Conservation (phyloP, 129 eudicot genomes). For the Pittosporum tobira region DNA sequence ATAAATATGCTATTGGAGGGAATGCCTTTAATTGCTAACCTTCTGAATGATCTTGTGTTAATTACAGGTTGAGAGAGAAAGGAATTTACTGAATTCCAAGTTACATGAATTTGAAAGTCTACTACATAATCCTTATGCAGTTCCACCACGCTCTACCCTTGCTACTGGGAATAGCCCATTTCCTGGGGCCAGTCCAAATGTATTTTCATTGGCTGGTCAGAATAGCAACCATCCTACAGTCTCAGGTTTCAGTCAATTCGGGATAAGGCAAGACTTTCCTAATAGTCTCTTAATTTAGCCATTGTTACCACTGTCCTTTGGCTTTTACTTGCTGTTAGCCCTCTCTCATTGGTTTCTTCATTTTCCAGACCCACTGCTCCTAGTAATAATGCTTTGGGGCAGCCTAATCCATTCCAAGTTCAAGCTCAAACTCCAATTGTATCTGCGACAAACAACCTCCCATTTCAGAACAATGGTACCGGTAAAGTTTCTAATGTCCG, state of each 20-base stretch:
- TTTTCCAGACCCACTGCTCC: constrained; percentile 42
- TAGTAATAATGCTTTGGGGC: constrained; percentile 37
- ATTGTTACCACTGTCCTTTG: neutral
- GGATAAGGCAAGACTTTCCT: constrained; percentile 31
- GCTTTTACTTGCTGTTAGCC: neutral
- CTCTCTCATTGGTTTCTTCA: constrained; percentile 5
- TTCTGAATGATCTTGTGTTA: constrained; percentile 10
- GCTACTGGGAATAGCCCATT: constrained; percentile 37
- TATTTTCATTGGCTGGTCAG: constrained; percentile 34
- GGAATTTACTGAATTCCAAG: constrained; percentile 61
- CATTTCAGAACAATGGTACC: constrained; percentile 45
- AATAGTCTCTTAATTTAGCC: neutral
- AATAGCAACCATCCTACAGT: constrained; percentile 43
- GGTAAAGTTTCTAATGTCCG: constrained; percentile 2
- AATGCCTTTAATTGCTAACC: neutral
- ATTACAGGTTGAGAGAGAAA: constrained; percentile 82
- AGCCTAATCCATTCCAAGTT: constrained; percentile 39
- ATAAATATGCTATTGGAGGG: neutral
- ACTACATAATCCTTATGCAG: constrained; percentile 49
- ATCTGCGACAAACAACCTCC: constrained; percentile 23
- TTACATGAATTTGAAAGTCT: constrained; percentile 62
- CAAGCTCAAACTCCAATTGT: constrained; percentile 26
- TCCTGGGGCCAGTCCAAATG: constrained; percentile 30
- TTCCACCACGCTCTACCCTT: constrained; percentile 36
- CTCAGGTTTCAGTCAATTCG: constrained; percentile 70